A percentile compares a stretch with the other conserved stretches of the same genome.
phyloP scores from a whole-genome alignment of 495 filamentous ascomycete species.

The Xylaria grammica region DNA sequence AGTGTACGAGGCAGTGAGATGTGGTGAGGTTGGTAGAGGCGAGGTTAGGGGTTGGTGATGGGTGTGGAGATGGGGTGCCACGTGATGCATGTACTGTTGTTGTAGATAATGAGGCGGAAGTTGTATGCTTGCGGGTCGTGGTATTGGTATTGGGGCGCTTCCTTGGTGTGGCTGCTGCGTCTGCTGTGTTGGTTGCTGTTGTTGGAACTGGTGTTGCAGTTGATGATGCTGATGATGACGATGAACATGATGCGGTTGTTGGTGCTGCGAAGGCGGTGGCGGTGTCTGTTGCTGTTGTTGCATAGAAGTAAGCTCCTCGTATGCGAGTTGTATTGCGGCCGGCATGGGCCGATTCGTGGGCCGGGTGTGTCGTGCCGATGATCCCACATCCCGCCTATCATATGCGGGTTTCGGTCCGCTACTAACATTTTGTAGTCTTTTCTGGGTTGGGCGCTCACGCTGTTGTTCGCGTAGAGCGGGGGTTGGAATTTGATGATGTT shows the following conservation, averaged over 20 bases:
- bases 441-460: conserved; percentile 18
- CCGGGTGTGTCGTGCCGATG: conserved; percentile 12
- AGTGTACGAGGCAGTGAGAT: conserved; percentile 16
- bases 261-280: neutral
- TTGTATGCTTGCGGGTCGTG: conserved; percentile 4
- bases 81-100: conserved; percentile 16
- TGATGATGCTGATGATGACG: conserved; percentile 12
- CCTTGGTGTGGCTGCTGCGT: conserved; percentile 14
- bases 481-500: neutral
- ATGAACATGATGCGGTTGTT: conserved; percentile 1
- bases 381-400: conserved; percentile 15
- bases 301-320: conserved; percentile 22
- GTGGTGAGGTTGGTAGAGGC: conserved; percentile 12
- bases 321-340: conserved; percentile 20
- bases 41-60: conserved; percentile 17
- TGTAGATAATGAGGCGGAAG: conserved; percentile 5
- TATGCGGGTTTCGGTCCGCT: conserved; percentile 18
- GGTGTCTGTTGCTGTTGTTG: conserved; percentile 10
- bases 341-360: conserved; percentile 1
- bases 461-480: conserved; percentile 15
- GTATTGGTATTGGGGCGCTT: conserved; percentile 15
- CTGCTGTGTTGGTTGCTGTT: neutral
- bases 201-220: neutral
- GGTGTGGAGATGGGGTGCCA: conserved; percentile 12
- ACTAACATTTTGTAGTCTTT: conserved; percentile 13